A percentile compares a stretch with the other conserved stretches of the same genome.
Conservation (phyloP, 2,329 filamentous ascomycete genomes). For the Xylariaceae sp. region DNA sequence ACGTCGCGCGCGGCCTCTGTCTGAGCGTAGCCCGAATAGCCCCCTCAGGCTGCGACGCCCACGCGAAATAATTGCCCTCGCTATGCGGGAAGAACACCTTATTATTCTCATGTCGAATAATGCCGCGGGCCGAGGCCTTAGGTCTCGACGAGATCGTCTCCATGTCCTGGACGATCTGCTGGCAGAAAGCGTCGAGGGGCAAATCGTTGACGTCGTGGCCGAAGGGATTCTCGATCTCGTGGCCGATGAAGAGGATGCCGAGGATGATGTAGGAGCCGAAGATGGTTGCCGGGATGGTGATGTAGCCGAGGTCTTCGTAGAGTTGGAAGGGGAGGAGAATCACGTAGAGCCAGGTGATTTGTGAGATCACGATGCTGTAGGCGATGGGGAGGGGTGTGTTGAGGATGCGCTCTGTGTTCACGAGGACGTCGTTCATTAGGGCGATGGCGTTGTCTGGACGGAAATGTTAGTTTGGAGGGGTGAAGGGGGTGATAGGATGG, state of each 20-base stretch:
- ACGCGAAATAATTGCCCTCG: constrained; percentile 27
- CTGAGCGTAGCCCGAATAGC: constrained; percentile 27
- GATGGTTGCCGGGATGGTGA: constrained; percentile 72
- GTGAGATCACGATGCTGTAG: constrained; percentile 77
- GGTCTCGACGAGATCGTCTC: constrained; percentile 63
- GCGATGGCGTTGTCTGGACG: constrained; percentile 51
- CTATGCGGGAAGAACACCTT: constrained; percentile 47
- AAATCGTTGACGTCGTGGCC: constrained; percentile 79
- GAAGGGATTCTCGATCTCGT: constrained; percentile 82
- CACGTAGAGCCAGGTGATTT: constrained; percentile 83
- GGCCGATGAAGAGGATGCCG: constrained; percentile 66
- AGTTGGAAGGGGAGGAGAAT: constrained; percentile 79
- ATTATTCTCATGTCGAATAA: constrained; percentile 42
- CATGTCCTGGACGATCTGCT: constrained; percentile 67
- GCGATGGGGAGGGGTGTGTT: constrained; percentile 78
- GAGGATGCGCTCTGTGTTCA: constrained; percentile 70
- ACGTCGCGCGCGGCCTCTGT: constrained; percentile 24
- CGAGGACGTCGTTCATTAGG: constrained; percentile 65
- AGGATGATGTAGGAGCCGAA: constrained; percentile 76
- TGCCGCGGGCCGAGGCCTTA: constrained; percentile 45
- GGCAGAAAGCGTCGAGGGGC: constrained; percentile 70
- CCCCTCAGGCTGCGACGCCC: constrained; percentile 28
- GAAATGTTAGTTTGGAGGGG: constrained; percentile 1
- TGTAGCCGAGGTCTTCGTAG: constrained; percentile 56
- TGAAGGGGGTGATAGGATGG: neutral